Conservation (phyloP, 2,329 filamentous ascomycete genomes). For the Fusarium nodosum region DNA sequence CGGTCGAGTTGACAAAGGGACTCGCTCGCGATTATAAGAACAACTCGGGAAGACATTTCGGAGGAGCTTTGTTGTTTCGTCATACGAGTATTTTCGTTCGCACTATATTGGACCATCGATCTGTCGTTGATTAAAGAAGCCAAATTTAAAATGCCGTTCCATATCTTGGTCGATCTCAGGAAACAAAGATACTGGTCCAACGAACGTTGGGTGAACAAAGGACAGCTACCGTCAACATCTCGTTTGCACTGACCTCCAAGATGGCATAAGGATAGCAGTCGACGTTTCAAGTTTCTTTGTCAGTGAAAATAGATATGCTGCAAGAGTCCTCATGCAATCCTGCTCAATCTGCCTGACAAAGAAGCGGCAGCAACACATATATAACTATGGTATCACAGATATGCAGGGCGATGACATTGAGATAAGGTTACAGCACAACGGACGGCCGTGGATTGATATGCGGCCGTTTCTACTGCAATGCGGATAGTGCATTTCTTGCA, state of each 20-base stretch:
- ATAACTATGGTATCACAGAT: constrained; percentile 37
- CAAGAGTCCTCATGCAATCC: not conserved
- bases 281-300: constrained; percentile 31
- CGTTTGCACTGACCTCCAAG: constrained; percentile 18
- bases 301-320: constrained; percentile 28
- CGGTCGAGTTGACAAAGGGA: constrained; percentile 29
- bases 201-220: constrained; percentile 25
- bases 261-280: not conserved
- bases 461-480: constrained; percentile 40
- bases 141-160: constrained; percentile 5
- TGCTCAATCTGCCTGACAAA: constrained; percentile 3
- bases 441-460: constrained; percentile 44
- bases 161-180: constrained; percentile 7
- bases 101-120: not conserved
- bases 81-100: constrained; percentile 6
- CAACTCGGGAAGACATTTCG: not conserved
- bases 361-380: constrained; percentile 42
- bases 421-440: constrained; percentile 44
- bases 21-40: not conserved
- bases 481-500: constrained; percentile 42
- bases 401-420: constrained; percentile 35
- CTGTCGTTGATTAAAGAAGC: constrained; percentile 1
- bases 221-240: not conserved
- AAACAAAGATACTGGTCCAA: constrained; percentile 23
- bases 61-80: constrained; percentile 21